A percentile compares a stretch with the other conserved stretches of the same genome.
Evolutionary conservation across 2,329 filamentous ascomycete species (phyloP).

Genomic region (Leptographium lundbergii): DNA sequence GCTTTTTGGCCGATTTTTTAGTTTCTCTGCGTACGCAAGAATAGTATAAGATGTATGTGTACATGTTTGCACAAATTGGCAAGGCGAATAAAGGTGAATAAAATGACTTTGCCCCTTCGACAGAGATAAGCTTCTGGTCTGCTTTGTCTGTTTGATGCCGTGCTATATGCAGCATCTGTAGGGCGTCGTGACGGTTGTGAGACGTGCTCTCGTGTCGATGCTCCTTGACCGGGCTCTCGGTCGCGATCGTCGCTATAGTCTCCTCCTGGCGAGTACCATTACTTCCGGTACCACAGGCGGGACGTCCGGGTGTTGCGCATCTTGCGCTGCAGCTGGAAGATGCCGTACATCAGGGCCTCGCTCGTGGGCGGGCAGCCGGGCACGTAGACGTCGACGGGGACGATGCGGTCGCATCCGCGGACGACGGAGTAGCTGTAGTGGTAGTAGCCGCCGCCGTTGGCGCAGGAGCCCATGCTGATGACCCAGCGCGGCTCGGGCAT

Average conservation of each 20-base stretch:
- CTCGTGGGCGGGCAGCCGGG: constrained; percentile 45
- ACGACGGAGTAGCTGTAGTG: constrained; percentile 60
- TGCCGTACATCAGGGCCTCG: constrained; percentile 37
- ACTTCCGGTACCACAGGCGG: constrained; percentile 40
- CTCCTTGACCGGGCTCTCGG: not conserved
- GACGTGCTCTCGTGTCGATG: not conserved
- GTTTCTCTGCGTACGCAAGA: not conserved
- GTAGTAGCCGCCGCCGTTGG: constrained; percentile 62
- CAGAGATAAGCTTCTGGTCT: not conserved
- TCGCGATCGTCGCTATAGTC: not conserved
- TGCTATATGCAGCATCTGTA: not conserved
- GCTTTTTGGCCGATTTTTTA: not conserved
- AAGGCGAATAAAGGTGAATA: not conserved
- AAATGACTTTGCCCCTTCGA: not conserved
- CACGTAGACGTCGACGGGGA: constrained; percentile 57
- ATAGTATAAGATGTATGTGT: not conserved
- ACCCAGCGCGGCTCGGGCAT: constrained; percentile 87
- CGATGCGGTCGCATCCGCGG: constrained; percentile 50
- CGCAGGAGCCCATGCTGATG: constrained; percentile 58
- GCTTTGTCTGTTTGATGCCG: not conserved
- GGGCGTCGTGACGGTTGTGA: not conserved
- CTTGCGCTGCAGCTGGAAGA: constrained; percentile 60
- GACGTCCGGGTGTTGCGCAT: constrained; percentile 39
- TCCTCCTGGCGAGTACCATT: not conserved
- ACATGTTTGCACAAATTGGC: not conserved